Evolutionary conservation across 2,329 filamentous ascomycete genomes (phyloP), one percentile per base, ranked within the genome.

Genomic region (Fusarium piperis): DNA sequence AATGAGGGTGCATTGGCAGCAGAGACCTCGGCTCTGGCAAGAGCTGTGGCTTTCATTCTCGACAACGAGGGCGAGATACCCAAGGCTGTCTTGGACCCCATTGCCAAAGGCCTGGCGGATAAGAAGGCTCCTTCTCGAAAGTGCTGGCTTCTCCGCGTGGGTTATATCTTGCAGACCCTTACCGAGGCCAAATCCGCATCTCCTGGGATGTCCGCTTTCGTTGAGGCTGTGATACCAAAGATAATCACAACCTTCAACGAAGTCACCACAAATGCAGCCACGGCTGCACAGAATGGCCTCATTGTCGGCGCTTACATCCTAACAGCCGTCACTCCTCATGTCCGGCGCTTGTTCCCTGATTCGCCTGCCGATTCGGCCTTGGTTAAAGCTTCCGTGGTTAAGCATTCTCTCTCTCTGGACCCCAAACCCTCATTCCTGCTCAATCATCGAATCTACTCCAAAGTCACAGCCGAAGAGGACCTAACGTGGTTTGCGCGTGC

Each of bases 381-480:
- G 36, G 80, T 88, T 23, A 92, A 92, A 76, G 86, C 89, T 26
- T 84, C 89, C 32, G 82, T 94, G 28, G 80, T 87, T 26, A 88
- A 90, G 56, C 90, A 94, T 74, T 89, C 90, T 12, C 85, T 97
- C 66, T 86, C 87, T 2, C 80, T 91, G 38, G 90, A 91, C n/a
- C 91, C 93, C 0, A 97, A 97, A 79, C 91, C 93, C 15, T 97
- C 95, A 0, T 96, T 97, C 79, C 84, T 98, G 20, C 86, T 98
- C 7, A 97, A 93, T 76, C 88, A 92, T 35, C 92, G 93, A 68
- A 89, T 97, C 6, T 98, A 96, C 81, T 91, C 91, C 38, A 98
- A 97, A 78, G 77, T 97, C 26, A 86, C 87, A 3, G 83, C 86
- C 1, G 90, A 92, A 62, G 93, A 95, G 59, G 96, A 99, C 75